Conservation (phyloP, 345 rosid genomes). For the Mallotus nudiflorus region DNA sequence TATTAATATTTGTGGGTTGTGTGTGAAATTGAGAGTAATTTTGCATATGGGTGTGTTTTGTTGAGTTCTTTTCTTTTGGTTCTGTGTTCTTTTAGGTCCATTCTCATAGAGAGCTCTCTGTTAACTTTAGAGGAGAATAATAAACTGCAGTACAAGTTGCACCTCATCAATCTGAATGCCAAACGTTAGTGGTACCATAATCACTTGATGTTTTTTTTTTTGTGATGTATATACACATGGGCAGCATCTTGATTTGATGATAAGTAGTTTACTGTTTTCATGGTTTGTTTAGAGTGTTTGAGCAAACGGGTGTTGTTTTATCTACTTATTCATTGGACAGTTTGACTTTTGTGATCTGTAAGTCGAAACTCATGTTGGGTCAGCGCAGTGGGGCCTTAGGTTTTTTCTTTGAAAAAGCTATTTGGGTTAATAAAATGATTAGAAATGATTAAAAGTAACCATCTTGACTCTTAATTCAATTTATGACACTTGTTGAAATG, state of each 20-base stretch:
- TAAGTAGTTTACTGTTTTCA: no score
- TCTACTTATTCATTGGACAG: no score
- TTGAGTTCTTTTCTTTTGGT: background rate
- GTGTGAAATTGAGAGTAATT: background rate
- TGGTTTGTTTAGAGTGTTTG: no score
- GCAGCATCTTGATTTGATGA: no score
- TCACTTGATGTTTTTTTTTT: background rate
- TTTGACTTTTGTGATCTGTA: no score
- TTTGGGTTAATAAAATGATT: background rate
- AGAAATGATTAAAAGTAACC: background rate
- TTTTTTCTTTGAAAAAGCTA: background rate
- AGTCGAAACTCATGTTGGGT: no score
- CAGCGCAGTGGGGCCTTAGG: no score
- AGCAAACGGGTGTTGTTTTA: no score
- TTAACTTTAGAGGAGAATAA: slow-evolving; percentile 93
- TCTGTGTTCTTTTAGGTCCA: slow-evolving; percentile 50
- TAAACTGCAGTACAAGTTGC: slow-evolving; percentile 55
- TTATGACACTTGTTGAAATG: background rate
- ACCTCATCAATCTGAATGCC: slow-evolving; percentile 56
- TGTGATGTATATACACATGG: no score
- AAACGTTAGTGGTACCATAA: slow-evolving; percentile 72
- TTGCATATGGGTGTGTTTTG: background rate
- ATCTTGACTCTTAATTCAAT: background rate
- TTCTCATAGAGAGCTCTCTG: slow-evolving; percentile 60
- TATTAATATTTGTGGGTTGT: background rate